Evolutionary conservation across 441 rosid species (phyloP), one percentile per base, ranked within the genome.

Genomic region (Croton setiger): DNA sequence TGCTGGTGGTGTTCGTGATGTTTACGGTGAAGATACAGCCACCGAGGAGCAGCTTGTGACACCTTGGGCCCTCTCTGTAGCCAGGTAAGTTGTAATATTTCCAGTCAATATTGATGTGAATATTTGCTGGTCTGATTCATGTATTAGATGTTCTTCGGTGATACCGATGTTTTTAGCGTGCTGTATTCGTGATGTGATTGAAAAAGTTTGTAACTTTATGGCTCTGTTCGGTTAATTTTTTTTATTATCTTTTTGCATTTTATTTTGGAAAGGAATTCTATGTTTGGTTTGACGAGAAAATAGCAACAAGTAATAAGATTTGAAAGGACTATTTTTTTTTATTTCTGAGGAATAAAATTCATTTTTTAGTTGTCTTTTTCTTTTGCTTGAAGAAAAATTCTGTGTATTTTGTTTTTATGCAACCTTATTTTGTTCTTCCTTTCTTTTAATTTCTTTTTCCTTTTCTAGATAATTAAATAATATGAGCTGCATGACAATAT

Each of bases 11-110:
- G 85, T 85, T 67, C 83, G 62, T 68, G 96, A 89, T 51, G 83
- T 87, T 36, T 87, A 85, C 61, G 96, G 87, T 15, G 98, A 93
- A 78, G 96, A 89, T 69, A 80, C 84, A 35, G 89, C 90, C 84
- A 80, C 90, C 15, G 88, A 87, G 75, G 97, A 93, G 72, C 90
- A 83, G 79, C 74, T 83, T 62, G 88, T 89, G 45, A 93, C 98
- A 41, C 98, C 97, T 56, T 93, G 98, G 98, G 45, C 92, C 10
- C 70, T 89, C 69, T 88, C 98, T 53, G 95, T 93, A 68, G 98
- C 98, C 47, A 89, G 97, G 98, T 87, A 57, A 72, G 52, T 17
- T 39, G 9, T 39, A 5, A 39, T 39, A 57, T 68, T 5, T 44
- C 33, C 33, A 18, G 4, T 21, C 11, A 54, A 37, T 60, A 0